Conservation (phyloP, 352 stramenopile species). For the Globisporangium megalacanthum region DNA sequence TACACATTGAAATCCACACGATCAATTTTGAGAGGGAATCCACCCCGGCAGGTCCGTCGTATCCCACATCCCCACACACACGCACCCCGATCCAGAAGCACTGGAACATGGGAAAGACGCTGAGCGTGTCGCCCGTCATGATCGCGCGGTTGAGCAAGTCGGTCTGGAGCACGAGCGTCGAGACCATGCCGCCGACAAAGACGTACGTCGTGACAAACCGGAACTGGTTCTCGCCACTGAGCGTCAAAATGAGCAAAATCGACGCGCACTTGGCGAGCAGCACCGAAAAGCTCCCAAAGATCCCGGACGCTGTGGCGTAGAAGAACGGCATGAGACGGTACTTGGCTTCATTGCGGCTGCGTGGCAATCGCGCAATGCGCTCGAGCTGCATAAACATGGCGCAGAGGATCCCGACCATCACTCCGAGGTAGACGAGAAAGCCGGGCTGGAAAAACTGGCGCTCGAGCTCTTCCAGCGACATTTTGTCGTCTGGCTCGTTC, state of each 20-base stretch:
- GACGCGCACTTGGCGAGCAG: conserved; percentile 80
- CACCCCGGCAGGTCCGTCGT: conserved; percentile 5
- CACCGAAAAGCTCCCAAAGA: conserved; percentile 82
- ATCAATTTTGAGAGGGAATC: too few species aligned
- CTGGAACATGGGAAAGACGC: conserved; percentile 86
- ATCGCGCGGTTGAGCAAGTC: conserved; percentile 81
- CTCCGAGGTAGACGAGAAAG: conserved; percentile 71
- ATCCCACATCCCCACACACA: conserved; percentile 5
- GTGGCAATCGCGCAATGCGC: conserved; percentile 45
- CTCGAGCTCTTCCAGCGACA: conserved; percentile 75
- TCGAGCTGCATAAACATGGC: conserved; percentile 75
- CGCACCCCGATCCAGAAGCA: conserved; percentile 85
- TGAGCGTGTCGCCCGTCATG: conserved; percentile 80
- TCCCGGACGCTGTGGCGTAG: conserved; percentile 76
- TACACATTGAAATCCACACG: not conserved
- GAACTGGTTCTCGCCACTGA: conserved; percentile 82
- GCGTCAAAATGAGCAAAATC: conserved; percentile 71
- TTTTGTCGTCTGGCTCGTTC: conserved; percentile 75
- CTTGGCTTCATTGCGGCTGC: conserved; percentile 47
- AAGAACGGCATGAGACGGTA: conserved; percentile 70
- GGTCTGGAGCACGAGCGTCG: conserved; percentile 77
- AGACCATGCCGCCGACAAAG: conserved; percentile 79
- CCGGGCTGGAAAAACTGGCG: conserved; percentile 70
- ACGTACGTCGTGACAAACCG: conserved; percentile 82
- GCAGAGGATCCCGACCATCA: conserved; percentile 66